These are phyloP conservation scores for Blastobotrys buckinghamii DNA, from an alignment of 1,139 yeast species.

Conservation along the genomic window DNA sequence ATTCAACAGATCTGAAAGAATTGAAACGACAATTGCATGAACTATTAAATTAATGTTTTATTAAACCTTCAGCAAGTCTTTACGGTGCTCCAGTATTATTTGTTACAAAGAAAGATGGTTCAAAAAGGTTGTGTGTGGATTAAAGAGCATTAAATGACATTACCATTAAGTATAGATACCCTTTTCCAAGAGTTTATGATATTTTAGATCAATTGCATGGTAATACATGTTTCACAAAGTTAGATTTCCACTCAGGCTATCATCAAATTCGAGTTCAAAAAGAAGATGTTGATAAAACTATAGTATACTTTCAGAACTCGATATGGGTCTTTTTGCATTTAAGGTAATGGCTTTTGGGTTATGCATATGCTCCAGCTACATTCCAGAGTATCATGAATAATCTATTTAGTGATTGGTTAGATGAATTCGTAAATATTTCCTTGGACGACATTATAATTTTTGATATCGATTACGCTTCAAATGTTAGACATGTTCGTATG, in stretches of 20 bases:
- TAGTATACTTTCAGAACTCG: neutral
- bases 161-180: slow-evolving; percentile 13
- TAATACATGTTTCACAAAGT: slow-evolving; percentile 14
- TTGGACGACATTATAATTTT: neutral
- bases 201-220: neutral
- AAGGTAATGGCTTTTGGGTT: neutral
- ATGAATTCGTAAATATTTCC: neutral
- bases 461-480: too few relatives aligned
- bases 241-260: slow-evolving; percentile 23
- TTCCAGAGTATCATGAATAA: neutral
- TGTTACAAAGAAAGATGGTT: slow-evolving; percentile 22
- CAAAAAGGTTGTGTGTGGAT: slow-evolving; percentile 18
- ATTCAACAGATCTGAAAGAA: neutral
- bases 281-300: neutral
- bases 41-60: neutral
- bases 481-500: too few relatives aligned
- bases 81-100: slow-evolving; percentile 10
- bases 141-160: slow-evolving; percentile 13
- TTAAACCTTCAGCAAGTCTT: neutral
- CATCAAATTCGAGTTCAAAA: slow-evolving; percentile 15
- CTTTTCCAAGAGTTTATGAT: slow-evolving; percentile 3
- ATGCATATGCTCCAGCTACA: too few relatives aligned
- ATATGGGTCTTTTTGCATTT: neutral
- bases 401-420: neutral
- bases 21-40: neutral